Evolutionary conservation across 805 yeast species (phyloP).

Genomic region (Metschnikowia orientalis): DNA sequence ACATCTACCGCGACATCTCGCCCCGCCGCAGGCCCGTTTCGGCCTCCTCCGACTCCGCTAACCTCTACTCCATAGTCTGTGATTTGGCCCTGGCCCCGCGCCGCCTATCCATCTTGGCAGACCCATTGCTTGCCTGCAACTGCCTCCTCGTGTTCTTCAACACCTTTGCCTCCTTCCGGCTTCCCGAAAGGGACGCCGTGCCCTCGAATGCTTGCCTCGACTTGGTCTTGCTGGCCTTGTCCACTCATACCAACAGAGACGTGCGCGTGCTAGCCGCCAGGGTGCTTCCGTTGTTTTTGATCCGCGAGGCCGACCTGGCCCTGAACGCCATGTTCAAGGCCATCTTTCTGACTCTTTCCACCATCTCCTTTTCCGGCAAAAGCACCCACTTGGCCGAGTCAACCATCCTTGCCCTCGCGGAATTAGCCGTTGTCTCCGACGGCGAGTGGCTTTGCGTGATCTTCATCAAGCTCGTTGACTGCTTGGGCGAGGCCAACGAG

Average conservation of each 20-base stretch:
- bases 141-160: conserved; percentile 46
- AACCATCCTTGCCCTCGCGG: conserved; percentile 57
- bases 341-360: conserved; percentile 41
- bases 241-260: conserved; percentile 45
- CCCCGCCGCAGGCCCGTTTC: conserved; percentile 20
- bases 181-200: conserved; percentile 33
- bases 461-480: conserved; percentile 59
- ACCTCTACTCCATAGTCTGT: conserved; percentile 24
- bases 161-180: conserved; percentile 49
- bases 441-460: conserved; percentile 69
- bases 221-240: conserved; percentile 38
- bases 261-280: conserved; percentile 51
- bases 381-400: conserved; percentile 51
- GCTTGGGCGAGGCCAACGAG: conserved; percentile 59
- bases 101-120: conserved; percentile 9
- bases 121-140: conserved; percentile 34
- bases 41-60: conserved; percentile 21
- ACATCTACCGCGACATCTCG: conserved; percentile 23
- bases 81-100: conserved; percentile 15
- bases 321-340: conserved; percentile 41
- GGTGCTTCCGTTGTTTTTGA: conserved; percentile 50
- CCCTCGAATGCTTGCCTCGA: conserved; percentile 29
- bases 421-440: conserved; percentile 53
- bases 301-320: conserved; percentile 31
- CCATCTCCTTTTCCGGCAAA: conserved; percentile 27